These are phyloP conservation scores for Sphenostylis stenocarpa DNA, from an alignment of 306 rosid species.

Conservation along the genomic window DNA sequence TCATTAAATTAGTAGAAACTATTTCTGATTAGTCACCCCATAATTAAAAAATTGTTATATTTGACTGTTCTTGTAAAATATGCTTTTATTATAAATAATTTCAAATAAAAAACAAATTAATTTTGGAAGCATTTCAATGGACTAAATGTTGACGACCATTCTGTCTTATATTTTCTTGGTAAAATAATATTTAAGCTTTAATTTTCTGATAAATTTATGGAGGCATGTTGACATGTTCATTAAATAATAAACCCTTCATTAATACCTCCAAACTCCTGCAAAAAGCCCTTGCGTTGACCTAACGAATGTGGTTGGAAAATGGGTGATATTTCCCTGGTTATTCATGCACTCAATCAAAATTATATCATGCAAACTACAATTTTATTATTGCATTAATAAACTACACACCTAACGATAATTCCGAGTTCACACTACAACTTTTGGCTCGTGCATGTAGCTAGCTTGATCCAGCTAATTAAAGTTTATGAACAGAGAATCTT, in stretches of 20 bases:
- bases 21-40: neutral
- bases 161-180: neutral
- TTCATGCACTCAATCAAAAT: neutral
- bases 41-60: neutral
- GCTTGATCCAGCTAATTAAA: conserved; percentile 38
- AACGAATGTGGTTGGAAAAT: neutral
- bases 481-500: conserved; percentile 23
- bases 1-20: neutral
- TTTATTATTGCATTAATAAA: neutral
- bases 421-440: conserved; percentile 28
- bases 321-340: neutral
- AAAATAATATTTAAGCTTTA: neutral
- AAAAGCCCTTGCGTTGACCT: neutral
- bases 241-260: neutral
- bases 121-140: conserved; percentile 10
- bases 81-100: neutral
- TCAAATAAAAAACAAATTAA: neutral
- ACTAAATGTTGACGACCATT: conserved; percentile 34
- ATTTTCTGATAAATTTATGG: neutral
- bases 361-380: neutral
- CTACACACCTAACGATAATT: conserved; percentile 14
- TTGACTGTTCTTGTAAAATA: neutral
- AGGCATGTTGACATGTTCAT: neutral
- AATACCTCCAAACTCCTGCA: neutral
- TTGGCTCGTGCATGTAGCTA: conserved; percentile 22